Evolutionary conservation across 352 stramenopile species (phyloP), one percentile per base, ranked within the genome.

Genomic region (Phytophthora multivora): DNA sequence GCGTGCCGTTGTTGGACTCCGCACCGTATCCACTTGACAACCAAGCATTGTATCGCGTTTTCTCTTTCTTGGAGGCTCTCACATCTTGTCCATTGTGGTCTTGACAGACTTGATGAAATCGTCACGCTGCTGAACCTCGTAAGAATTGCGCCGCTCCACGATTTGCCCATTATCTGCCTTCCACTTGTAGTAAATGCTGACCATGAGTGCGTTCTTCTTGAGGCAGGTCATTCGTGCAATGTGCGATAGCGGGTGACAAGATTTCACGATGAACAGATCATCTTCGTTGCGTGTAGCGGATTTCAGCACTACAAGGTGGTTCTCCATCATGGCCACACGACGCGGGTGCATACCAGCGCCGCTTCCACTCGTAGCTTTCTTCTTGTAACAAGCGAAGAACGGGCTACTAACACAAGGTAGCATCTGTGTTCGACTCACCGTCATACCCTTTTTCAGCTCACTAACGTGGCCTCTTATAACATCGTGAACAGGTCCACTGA

Each of bases 171-270:
- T 55, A 0, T 59, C 47, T 3, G 65, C 51, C 53, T 88, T 83
- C 75, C 77, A 93, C 73, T 86, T 93, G 85, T 93, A 92, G 71
- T 96, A 94, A 45, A 96, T 71, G 12, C 76, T 93, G 5, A 96
- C 86, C 85, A 94, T 91, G 38, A 94, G 72, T 18, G 83, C 82
- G 35, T 94, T 96, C 71, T 96, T 96, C 68, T 94, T 96, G 58
- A 94, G 69, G 60, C 82, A 94, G 42, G 87, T 96, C 85, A 96
- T 96, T 55, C 87, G 80, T 21, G 68, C 77, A 25, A 96, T 66
- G 56, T 94, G 82, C 19, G 72, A 72, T 40, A 96, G 63, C 25
- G 78, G 55, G 56, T 96, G 87, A 45, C 78, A 90, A 11, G 80
- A 91, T 54, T 93, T 93, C 46, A 95, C 82, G 9, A 75, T 47